A percentile compares a stretch with the other conserved stretches of the same genome.
Conservation (phyloP, 352 stramenopile genomes). For the Peronosclerospora sorghi region DNA sequence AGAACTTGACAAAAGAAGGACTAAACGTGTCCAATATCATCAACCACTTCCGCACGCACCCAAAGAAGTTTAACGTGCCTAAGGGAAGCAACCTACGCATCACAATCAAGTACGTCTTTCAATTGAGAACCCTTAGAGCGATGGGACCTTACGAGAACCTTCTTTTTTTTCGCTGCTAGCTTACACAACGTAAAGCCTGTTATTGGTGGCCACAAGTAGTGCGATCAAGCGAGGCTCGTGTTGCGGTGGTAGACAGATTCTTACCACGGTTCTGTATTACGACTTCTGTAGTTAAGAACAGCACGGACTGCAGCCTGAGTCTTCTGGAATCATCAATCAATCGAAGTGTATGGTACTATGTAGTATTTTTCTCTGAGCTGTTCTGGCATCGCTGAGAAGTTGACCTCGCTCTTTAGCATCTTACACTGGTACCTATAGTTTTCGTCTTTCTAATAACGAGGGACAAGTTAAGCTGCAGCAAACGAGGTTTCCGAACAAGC, state of each 20-base stretch:
- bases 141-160: constrained; percentile 2
- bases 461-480: no score
- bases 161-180: constrained; percentile 15
- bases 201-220: constrained; percentile 50
- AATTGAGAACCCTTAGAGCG: not conserved
- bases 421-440: no score
- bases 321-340: no score
- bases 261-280: constrained; percentile 1
- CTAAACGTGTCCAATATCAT: constrained; percentile 74
- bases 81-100: constrained; percentile 72
- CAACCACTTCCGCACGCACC: constrained; percentile 62
- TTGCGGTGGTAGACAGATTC: constrained; percentile 1
- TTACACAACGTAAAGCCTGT: constrained; percentile 67
- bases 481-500: no score
- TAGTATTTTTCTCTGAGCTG: no score
- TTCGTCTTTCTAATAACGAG: no score
- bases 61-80: constrained; percentile 71
- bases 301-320: not conserved
- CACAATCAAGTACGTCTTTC: constrained; percentile 57
- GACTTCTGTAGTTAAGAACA: no score
- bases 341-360: no score
- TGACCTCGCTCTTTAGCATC: no score
- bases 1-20: constrained; percentile 8
- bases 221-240: not conserved
- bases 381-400: no score